Conservation (phyloP, 768 basidiomycete species). For the Hericium erinaceus region DNA sequence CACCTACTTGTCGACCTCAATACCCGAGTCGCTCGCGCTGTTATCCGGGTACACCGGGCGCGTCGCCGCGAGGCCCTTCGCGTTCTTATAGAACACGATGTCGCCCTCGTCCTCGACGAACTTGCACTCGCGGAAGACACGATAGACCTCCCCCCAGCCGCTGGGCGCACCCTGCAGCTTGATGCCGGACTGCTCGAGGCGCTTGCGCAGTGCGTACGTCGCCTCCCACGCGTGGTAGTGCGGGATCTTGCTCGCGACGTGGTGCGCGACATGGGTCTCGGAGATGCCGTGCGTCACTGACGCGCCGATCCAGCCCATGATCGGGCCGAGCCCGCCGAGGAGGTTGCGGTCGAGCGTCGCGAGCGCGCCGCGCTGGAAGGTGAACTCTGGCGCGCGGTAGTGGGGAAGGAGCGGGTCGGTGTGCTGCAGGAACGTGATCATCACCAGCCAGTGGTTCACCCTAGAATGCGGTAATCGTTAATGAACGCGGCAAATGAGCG, state of each 20-base stretch:
- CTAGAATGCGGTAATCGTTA: conserved; percentile 20
- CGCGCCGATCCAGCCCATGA: conserved; percentile 82
- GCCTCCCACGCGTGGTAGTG: conserved; percentile 97
- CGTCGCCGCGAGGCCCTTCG: conserved; percentile 62
- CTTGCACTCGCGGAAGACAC: conserved; percentile 72
- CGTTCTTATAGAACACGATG: conserved; percentile 88
- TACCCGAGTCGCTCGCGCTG: conserved; percentile 54
- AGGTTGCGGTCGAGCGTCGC: conserved; percentile 82
- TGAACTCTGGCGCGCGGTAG: conserved; percentile 84
- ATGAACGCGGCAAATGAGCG: too few species aligned
- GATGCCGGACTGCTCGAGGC: conserved; percentile 50
- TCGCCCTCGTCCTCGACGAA: conserved; percentile 94
- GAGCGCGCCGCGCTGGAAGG: conserved; percentile 89
- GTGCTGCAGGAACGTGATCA: conserved; percentile 98
- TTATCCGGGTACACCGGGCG: conserved; percentile 57
- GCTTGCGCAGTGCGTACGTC: conserved; percentile 70
- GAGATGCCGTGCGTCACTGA: conserved; percentile 87
- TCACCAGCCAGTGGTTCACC: conserved; percentile 91
- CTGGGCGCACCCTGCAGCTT: conserved; percentile 62
- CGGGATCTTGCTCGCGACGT: conserved; percentile 91
- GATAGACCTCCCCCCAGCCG: conserved; percentile 74
- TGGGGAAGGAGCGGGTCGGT: conserved; percentile 93
- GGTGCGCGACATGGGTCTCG: conserved; percentile 89
- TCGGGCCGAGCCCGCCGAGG: conserved; percentile 64
- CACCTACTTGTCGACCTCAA: conserved; percentile 37